A percentile compares a stretch with the other conserved stretches of the same genome.
Conservation (phyloP, 352 stramenopile genomes). For the Aphanomyces astaci region DNA sequence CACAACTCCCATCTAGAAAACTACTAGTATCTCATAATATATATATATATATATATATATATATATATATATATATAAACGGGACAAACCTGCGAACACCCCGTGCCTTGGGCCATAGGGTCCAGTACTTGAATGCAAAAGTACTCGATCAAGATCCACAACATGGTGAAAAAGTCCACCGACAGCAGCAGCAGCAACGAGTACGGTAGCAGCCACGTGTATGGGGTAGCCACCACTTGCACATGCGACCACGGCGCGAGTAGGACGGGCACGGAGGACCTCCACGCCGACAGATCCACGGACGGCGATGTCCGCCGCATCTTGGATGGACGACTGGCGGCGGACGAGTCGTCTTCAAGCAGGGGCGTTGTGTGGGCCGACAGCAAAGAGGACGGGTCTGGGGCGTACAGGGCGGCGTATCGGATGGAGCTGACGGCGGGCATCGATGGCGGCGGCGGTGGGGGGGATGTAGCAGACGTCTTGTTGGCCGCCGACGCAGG, state of each 20-base stretch:
- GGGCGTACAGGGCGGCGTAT: slow-evolving; percentile 5
- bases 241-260: slow-evolving; percentile 56
- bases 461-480: not conserved
- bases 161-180: slow-evolving; percentile 48
- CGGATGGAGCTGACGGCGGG: not conserved
- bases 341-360: not conserved
- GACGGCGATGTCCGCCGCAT: no score
- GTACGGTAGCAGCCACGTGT: slow-evolving; percentile 37
- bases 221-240: slow-evolving; percentile 18
- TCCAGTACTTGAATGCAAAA: slow-evolving; percentile 83
- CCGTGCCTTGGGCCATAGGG: slow-evolving; percentile 51
- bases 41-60: no score
- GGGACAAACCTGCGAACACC: slow-evolving; percentile 60
- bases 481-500: not conserved
- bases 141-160: slow-evolving; percentile 77
- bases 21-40: no score
- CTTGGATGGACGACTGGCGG: slow-evolving; percentile 8
- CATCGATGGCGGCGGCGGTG: not conserved
- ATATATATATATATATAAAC: no score
- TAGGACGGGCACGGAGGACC: slow-evolving; percentile 41
- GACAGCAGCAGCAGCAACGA: slow-evolving; percentile 57
- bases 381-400: not conserved
- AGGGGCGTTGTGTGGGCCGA: not conserved
- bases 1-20: not conserved
- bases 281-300: slow-evolving; percentile 32